Conservation (phyloP, 192 early-diverging fungal species). For the Chytriomyces confervae region DNA sequence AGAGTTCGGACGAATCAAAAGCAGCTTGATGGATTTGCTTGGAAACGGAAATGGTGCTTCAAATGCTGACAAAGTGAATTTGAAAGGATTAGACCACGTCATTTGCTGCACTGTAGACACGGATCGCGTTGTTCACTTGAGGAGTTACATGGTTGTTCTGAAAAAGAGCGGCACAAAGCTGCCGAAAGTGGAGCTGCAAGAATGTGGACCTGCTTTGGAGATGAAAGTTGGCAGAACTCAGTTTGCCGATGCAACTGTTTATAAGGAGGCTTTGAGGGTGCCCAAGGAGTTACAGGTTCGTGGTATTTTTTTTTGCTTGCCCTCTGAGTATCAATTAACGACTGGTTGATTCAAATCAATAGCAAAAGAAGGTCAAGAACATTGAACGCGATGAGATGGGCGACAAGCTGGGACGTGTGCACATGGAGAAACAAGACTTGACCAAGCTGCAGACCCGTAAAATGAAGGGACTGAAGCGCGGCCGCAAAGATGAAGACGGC, state of each 20-base stretch:
- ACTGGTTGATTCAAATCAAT: conserved; percentile 9
- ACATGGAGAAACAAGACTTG: conserved; percentile 91
- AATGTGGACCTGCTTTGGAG: conserved; percentile 92
- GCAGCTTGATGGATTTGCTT: conserved; percentile 88
- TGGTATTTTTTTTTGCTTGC: conserved; percentile 5
- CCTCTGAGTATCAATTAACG: neutral
- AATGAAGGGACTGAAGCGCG: conserved; percentile 93
- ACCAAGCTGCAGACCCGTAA: conserved; percentile 95
- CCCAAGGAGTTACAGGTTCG: conserved; percentile 85
- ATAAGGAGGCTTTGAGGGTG: conserved; percentile 80
- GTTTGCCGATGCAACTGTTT: conserved; percentile 77
- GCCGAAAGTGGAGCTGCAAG: conserved; percentile 88
- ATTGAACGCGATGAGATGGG: conserved; percentile 86
- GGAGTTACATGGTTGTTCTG: conserved; percentile 80
- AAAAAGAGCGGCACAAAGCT: conserved; percentile 84
- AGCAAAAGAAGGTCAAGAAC: conserved; percentile 92
- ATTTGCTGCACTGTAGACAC: conserved; percentile 85
- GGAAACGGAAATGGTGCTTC: conserved; percentile 59
- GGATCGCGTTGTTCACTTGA: conserved; percentile 74
- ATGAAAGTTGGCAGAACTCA: conserved; percentile 77
- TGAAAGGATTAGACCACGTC: conserved; percentile 88
- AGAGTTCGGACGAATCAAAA: conserved; percentile 76
- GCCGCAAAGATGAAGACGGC: conserved; percentile 42
- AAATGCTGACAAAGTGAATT: conserved; percentile 76
- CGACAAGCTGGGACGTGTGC: conserved; percentile 89